Evolutionary conservation across 179 eudicot genomes (phyloP), one percentile per base, ranked within the genome.

Genomic region (Beta corolliflora): DNA sequence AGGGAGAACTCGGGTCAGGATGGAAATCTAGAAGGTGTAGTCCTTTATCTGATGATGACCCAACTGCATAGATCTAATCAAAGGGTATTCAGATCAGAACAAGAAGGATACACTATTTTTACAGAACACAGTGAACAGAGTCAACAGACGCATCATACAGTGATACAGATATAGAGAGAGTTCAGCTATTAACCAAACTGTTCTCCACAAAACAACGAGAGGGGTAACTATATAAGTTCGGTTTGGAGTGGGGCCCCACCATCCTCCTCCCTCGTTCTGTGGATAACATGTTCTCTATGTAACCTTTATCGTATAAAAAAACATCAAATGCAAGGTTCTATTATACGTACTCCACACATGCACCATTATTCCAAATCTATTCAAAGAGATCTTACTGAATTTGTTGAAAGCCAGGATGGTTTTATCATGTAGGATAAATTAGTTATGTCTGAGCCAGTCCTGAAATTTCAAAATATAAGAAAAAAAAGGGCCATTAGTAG

Each of bases 1-100:
- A 91, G 41, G 99, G 92, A 77, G 97, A 92, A 61, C 84, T 86
- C 52, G 84, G 16, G 78, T 91, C 92, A 54, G 92, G 93, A 84
- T 85, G 88, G 86, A 95, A 95, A 83, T 95, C 99, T 79, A 95
- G 83, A 76, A 95, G 92, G 85, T 92, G 86, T 19, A 95, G 66
- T 69, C 98, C 97, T 71, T 88, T 72, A 58, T 86, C 85, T 50
- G 93, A 87, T 60, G 93, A 85, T 78, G 98, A 93, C 60, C 93
- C 99, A 83, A 90, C 92, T 60, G 87, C 93, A 87, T 94, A 95
- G 14, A 94, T 84, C 98, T 95, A 89, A 84, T 31, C 25, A 56
- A 74, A 61, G 46, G 79, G 59, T 12, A 19, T 69, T 70, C 48
- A 58, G 50, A 44, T 7, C 45, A 63, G 58, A 46, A 50, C 75